Conservation (phyloP, 371 early-diverging fungal species). For the Rhizopus sp. region DNA sequence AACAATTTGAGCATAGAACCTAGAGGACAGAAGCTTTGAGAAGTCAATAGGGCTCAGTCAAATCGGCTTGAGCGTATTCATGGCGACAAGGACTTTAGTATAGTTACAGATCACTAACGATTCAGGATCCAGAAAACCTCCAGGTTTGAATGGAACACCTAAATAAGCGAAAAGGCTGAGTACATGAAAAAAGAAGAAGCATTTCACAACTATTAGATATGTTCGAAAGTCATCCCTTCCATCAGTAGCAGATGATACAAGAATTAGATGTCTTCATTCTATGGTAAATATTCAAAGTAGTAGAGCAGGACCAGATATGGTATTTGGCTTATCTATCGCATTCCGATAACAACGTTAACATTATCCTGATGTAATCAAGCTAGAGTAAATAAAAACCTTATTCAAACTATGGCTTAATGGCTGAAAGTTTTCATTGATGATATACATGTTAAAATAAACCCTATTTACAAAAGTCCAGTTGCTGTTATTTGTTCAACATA, state of each 20-base stretch:
- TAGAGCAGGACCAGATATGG: too few relatives aligned
- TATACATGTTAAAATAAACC: not conserved
- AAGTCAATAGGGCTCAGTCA: not conserved
- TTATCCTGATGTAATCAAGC: not conserved
- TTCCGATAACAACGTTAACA: too few relatives aligned
- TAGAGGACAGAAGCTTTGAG: too few relatives aligned
- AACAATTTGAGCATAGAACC: constrained; percentile 10
- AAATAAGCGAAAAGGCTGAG: too few relatives aligned
- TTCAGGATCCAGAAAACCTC: not conserved
- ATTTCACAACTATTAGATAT: too few relatives aligned
- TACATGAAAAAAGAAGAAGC: too few relatives aligned
- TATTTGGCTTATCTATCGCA: too few relatives aligned
- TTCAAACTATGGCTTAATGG: not conserved
- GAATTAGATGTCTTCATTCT: too few relatives aligned
- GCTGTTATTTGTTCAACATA: not conserved
- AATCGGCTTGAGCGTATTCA: constrained; percentile 35
- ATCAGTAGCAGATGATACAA: too few relatives aligned
- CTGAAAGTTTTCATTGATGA: not conserved
- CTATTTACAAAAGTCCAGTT: not conserved
- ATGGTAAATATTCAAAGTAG: too few relatives aligned
- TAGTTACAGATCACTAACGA: not conserved
- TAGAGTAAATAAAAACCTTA: not conserved
- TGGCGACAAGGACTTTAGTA: not conserved
- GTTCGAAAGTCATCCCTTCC: too few relatives aligned
- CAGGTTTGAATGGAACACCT: constrained; percentile 1